Percentiles rank a stretch among this genome's conserved stretches.
phyloP scores from a whole-genome alignment of 495 filamentous ascomycete genomes.

The Daldinia decipiens region DNA sequence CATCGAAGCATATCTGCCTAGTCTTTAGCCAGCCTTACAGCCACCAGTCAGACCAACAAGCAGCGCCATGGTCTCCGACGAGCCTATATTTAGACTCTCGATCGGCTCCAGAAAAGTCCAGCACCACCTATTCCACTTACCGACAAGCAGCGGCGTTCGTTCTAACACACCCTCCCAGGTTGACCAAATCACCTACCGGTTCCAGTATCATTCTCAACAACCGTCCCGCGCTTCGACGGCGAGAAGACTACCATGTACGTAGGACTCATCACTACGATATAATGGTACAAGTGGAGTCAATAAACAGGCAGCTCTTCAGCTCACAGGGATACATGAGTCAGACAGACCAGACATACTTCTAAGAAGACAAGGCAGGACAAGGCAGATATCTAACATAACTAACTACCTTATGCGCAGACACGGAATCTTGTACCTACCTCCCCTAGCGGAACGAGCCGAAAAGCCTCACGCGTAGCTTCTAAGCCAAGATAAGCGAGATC shows the following conservation, averaged over 20 bases:
- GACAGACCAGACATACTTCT: background rate
- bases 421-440: no score
- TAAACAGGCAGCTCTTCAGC: background rate
- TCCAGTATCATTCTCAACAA: background rate
- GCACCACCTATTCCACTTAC: background rate
- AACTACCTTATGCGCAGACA: no score
- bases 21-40: no score
- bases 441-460: background rate
- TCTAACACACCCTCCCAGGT: background rate
- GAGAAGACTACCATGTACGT: background rate
- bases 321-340: slow-evolving; percentile 3
- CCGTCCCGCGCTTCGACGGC: background rate
- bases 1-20: no score
- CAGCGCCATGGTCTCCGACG: no score
- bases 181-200: background rate
- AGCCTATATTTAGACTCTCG: background rate
- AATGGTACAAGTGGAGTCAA: background rate
- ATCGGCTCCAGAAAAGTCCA: no score
- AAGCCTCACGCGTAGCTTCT: background rate
- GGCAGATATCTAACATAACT: no score
- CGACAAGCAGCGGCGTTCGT: background rate
- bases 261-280: background rate
- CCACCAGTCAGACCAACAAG: no score
- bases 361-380: background rate
- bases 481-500: background rate